These are phyloP conservation scores for Hygrophila difformis DNA, from an alignment of 257 asterid genomes.

Conservation along the genomic window DNA sequence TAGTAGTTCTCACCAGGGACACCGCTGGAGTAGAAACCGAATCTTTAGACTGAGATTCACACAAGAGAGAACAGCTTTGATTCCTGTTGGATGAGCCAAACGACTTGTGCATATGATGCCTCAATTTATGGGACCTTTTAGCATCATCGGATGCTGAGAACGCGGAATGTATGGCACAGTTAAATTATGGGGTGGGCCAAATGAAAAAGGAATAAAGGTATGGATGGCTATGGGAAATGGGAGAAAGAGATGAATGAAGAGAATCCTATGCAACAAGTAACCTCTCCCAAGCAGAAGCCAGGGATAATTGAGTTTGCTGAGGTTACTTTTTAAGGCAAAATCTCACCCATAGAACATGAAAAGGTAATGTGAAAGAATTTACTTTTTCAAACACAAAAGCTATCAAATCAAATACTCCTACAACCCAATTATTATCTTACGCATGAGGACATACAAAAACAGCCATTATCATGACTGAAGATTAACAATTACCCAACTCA, in stretches of 20 bases:
- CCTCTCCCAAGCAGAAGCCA: not conserved
- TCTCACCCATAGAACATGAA: not conserved
- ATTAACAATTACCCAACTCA: not conserved
- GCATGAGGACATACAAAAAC: too few relatives aligned
- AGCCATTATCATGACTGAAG: not conserved
- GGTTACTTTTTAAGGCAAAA: not conserved
- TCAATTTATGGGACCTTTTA: conserved; percentile 64
- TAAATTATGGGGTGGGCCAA: conserved; percentile 41
- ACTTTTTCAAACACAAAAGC: not conserved
- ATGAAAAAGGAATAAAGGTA: conserved; percentile 26
- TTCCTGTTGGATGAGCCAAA: conserved; percentile 47
- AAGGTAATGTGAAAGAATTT: not conserved
- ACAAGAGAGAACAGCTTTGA: conserved; percentile 51
- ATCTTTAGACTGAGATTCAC: conserved; percentile 66
- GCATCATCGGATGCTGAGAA: conserved; percentile 66
- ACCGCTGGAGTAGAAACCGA: conserved; percentile 40
- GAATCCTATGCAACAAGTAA: conserved; percentile 58
- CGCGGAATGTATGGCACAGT: conserved; percentile 18
- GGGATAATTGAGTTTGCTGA: conserved; percentile 2
- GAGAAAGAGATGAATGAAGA: conserved; percentile 17
- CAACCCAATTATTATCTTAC: too few relatives aligned
- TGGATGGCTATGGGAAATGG: conserved; percentile 12
- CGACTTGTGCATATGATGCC: conserved; percentile 54
- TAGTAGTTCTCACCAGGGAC: conserved; percentile 34
- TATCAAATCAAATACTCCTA: too few relatives aligned